phyloP scores from a whole-genome alignment of 169 alveolate species.

The Amoebophrya sp. region DNA sequence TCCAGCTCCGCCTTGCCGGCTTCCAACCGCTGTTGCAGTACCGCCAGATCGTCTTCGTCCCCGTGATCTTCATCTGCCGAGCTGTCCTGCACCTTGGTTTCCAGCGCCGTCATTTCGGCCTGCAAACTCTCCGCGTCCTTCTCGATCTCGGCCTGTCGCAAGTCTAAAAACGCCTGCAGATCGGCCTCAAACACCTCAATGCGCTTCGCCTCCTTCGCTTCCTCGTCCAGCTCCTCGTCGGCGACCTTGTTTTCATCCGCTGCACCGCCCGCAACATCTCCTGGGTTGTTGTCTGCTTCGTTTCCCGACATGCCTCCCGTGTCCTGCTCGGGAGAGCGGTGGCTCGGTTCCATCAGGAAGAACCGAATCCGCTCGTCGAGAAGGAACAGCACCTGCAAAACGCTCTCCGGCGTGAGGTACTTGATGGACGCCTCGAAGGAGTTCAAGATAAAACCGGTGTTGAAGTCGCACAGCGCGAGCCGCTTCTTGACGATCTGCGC shows the following conservation, averaged over 20 bases:
- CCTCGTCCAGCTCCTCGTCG: neutral
- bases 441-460: neutral
- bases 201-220: neutral
- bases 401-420: neutral
- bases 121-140: neutral
- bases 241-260: neutral
- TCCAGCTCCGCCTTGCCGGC: neutral
- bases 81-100: neutral
- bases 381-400: neutral
- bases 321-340: neutral
- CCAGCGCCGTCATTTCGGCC: neutral
- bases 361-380: neutral
- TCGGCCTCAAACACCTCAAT: neutral
- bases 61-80: neutral
- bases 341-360: neutral
- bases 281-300: no score
- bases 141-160: neutral
- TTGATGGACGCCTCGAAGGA: neutral
- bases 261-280: no score
- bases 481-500: neutral
- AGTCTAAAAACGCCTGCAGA: neutral
- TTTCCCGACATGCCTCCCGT: no score
- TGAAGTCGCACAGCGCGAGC: constrained; percentile 23
- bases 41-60: neutral
- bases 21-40: neutral